Conservation (phyloP, 2,329 filamentous ascomycete genomes). For the Ophiocordyceps polyrhachis-furcata region DNA sequence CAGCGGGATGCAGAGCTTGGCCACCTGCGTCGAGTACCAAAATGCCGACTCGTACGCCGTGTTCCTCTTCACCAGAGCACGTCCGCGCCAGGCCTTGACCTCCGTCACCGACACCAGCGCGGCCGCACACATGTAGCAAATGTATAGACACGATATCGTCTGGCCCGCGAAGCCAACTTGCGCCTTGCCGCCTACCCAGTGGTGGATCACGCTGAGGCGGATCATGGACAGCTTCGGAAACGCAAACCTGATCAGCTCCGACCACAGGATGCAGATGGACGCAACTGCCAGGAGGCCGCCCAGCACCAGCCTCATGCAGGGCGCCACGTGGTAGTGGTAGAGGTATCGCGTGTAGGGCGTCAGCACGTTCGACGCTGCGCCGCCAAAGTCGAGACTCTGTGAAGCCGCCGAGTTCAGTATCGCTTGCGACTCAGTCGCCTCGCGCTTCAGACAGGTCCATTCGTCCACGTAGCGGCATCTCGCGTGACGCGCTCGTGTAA, state of each 20-base stretch:
- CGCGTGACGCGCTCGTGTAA: constrained; percentile 67
- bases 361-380: constrained; percentile 39
- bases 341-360: constrained; percentile 72
- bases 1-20: constrained; percentile 78
- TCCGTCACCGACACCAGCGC: constrained; percentile 77
- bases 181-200: constrained; percentile 50
- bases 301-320: constrained; percentile 42
- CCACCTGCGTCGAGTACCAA: constrained; percentile 89
- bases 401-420: constrained; percentile 73
- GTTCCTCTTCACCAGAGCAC: constrained; percentile 74
- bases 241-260: constrained; percentile 73
- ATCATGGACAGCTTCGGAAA: constrained; percentile 58
- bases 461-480: constrained; percentile 68
- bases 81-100: constrained; percentile 93
- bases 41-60: constrained; percentile 87
- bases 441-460: constrained; percentile 63
- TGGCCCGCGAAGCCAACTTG: constrained; percentile 78
- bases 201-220: constrained; percentile 50
- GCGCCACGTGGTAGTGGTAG: constrained; percentile 55
- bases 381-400: constrained; percentile 59
- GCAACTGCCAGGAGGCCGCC: constrained; percentile 54
- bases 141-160: constrained; percentile 67
- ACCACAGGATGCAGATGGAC: constrained; percentile 78
- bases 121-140: constrained; percentile 88
- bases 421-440: constrained; percentile 56